Base-by-base conservation (phyloP, 257 asterid genomes). In the Cynanchum wilfordii region DNA sequence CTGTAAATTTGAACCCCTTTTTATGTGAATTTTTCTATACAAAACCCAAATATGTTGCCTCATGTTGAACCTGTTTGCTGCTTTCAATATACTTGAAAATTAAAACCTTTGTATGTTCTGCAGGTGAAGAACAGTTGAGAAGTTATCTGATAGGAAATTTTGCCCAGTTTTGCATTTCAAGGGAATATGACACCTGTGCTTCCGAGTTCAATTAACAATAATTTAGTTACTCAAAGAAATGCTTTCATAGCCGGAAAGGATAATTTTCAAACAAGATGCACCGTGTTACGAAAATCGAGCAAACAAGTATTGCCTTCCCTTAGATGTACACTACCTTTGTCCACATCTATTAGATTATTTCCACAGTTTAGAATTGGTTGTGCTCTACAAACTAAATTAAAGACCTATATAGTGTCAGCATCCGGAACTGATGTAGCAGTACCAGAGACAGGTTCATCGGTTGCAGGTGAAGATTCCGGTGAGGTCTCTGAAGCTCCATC, bases 341-440 rank as follows among this genome's bases (percentile, higher is more conserved):
- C 99, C 24, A 87, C 93, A 15, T 90, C 97, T 30, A 40, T 87
- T 71, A 84, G 88, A 77, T 81, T 92, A 76, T 92, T 92, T 82
- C 98, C 97, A 73, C 97, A 86, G 60, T 83, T 92, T 78, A 84
- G 85, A 27, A 73, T 80, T 70, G 89, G 89, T 25, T 77, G 73
- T 76, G 76, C 70, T 75, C 74, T 80, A 25, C 85, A 62, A 50
- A 81, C 89, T 78, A 87, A 80, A 78, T 81, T 73, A 62, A 82
- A 78, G 78, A 69, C 82, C 49, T 73, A 59, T 29, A n/a, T 71
- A 69, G 84, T 78, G 54, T 80, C 86, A 22, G 89, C 96, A 54
- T 70, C 93, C 42, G 89, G 90, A 59, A 80, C 94, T 52, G 96
- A 89, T 76, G 90, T 90, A 79, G 94, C 95, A 10, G 83, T 90